A percentile compares a stretch with the other conserved stretches of the same genome.
Conservation (phyloP, 768 basidiomycete genomes). For the Solioccasus polychromus region DNA sequence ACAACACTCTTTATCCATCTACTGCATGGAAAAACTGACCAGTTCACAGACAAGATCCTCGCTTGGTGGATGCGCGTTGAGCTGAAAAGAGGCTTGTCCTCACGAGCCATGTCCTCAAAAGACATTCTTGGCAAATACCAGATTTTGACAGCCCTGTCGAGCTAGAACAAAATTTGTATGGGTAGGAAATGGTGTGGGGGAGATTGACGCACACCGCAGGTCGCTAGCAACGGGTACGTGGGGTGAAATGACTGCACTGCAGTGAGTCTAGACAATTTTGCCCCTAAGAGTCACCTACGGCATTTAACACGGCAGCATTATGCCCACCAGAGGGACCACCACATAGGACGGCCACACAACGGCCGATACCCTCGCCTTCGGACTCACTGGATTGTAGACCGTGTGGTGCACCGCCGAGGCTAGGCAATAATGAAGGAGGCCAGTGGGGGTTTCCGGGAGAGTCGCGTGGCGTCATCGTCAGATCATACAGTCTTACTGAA, state of each 20-base stretch:
- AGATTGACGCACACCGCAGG: conserved; percentile 60
- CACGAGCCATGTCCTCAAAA: conserved; percentile 43
- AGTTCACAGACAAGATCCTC: conserved; percentile 59
- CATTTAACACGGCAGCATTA: conserved; percentile 61
- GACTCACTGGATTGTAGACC: conserved; percentile 58
- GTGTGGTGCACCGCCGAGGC: conserved; percentile 65
- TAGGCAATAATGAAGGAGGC: conserved; percentile 48
- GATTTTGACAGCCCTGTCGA: conserved; percentile 74
- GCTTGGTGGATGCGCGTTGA: conserved; percentile 64
- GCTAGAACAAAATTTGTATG: conserved; percentile 37
- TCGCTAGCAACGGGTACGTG: conserved; percentile 62
- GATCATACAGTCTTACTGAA: conserved; percentile 67
- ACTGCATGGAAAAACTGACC: conserved; percentile 43
- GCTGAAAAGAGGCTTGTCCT: conserved; percentile 78
- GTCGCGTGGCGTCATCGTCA: conserved; percentile 36
- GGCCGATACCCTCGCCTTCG: conserved; percentile 57
- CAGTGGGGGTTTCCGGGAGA: conserved; percentile 53
- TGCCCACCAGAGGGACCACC: conserved; percentile 77
- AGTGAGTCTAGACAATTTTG: conserved; percentile 1
- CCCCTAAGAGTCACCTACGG: conserved; percentile 39
- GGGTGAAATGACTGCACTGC: conserved; percentile 63
- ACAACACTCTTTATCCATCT: background rate
- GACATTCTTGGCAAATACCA: conserved; percentile 55
- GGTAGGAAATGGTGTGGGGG: background rate
- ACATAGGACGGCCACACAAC: conserved; percentile 62